Percentiles rank a stretch among this genome's conserved stretches.
Evolutionary conservation across 2,329 filamentous ascomycete genomes (phyloP).

Genomic region (Beauveria bassiana): DNA sequence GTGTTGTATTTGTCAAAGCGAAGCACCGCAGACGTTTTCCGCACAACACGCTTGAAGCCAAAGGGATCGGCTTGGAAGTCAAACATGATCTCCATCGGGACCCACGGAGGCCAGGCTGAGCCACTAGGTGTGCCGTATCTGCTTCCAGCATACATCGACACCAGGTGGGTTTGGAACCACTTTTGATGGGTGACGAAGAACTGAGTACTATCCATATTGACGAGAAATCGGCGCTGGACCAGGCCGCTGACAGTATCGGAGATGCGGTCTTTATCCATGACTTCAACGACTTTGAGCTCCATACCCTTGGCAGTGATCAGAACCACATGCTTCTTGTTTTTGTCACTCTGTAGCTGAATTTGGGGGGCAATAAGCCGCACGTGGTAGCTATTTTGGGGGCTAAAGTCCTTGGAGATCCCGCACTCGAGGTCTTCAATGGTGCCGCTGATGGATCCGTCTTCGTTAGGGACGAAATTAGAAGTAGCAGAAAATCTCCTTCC

Average conservation of each 20-base stretch:
- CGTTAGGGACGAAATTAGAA: slow-evolving; percentile 24
- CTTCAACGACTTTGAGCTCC: slow-evolving; percentile 94
- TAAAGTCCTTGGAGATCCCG: slow-evolving; percentile 81
- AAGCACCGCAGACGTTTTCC: slow-evolving; percentile 90
- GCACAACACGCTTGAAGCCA: slow-evolving; percentile 95
- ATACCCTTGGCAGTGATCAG: slow-evolving; percentile 96
- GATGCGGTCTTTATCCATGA: slow-evolving; percentile 93
- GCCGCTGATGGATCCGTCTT: slow-evolving; percentile 27
- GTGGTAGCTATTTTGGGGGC: slow-evolving; percentile 87
- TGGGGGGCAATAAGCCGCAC: slow-evolving; percentile 92
- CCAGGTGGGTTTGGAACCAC: slow-evolving; percentile 73
- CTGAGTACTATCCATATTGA: slow-evolving; percentile 95
- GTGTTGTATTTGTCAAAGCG: slow-evolving; percentile 98
- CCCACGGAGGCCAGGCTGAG: slow-evolving; percentile 94
- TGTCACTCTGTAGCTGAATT: slow-evolving; percentile 96
- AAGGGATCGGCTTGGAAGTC: slow-evolving; percentile 91
- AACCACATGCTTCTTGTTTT: slow-evolving; percentile 94
- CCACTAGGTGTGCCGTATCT: slow-evolving; percentile 79
- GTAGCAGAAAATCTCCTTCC: slow-evolving; percentile 65
- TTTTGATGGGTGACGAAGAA: slow-evolving; percentile 97
- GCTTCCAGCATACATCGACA: slow-evolving; percentile 91
- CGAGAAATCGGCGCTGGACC: slow-evolving; percentile 86
- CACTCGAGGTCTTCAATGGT: slow-evolving; percentile 57
- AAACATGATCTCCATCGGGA: slow-evolving; percentile 97
- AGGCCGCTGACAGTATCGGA: slow-evolving; percentile 90